Evolutionary conservation across 352 stramenopile species (phyloP), one percentile per base, ranked within the genome.

Genomic region (Globisporangium iwayamae): DNA sequence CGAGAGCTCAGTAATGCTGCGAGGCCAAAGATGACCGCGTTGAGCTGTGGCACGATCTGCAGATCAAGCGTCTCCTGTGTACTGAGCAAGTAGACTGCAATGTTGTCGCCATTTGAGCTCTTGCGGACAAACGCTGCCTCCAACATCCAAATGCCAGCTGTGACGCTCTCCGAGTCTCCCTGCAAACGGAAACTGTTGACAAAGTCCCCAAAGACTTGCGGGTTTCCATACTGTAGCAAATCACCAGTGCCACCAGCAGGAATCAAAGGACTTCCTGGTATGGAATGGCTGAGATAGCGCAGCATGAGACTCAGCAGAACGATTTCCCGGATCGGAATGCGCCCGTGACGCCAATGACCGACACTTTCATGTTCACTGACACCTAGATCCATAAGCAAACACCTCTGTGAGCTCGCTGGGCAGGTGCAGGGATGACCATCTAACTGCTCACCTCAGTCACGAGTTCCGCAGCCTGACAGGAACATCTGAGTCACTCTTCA

Each of bases 271-370:
- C 20, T 9, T 16, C 48, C 48, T 10, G 20, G 6, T 34, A 20
- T 25, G 20, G 48, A 54, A 36, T 18, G 20, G 4, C 25, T 54
- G 20, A 54, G 22, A 20, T 54, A 54, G 2, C 14, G 48, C 22
- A 54, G 11, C 22, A 54, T 18, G 48, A 54, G 22, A 11, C 25
- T 54, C 11, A 54, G 48, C 25, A 54, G 48, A 54, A 54, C 20
- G 48, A 13, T 38, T 54, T 54, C 11, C 48, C 25, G 3, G 48
- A 54, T 16, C 25, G 48, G 22, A 36, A 54, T 22, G 22, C 48
- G 48, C 11, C 22, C 7, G 48, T 36, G 48, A 54, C 48, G 6
- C 22, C 22, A 36, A 54, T 22, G 4, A 54, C 6, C 3, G 47
- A 22, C 48, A 54, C 48, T 54, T 54, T 36, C 48, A 36, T 32